A percentile compares a stretch with the other conserved stretches of the same genome.
Evolutionary conservation across 331 rosid species (phyloP).

Genomic region (Arachis monticola): DNA sequence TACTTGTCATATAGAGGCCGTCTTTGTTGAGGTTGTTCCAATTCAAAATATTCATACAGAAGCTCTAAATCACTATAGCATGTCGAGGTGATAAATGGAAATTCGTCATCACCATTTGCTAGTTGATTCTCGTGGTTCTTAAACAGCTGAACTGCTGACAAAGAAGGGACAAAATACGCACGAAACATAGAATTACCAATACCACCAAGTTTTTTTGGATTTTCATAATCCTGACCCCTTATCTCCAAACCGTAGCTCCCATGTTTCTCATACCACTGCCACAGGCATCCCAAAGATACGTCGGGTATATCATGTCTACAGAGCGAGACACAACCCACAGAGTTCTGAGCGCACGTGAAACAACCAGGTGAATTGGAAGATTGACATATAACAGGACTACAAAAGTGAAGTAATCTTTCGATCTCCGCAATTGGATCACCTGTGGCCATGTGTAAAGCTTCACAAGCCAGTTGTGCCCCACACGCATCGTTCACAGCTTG

Average conservation of each 20-base stretch:
- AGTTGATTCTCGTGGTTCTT: slow-evolving; percentile 37
- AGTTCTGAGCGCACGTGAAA: slow-evolving; percentile 49
- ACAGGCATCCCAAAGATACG: slow-evolving; percentile 61
- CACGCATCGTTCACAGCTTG: slow-evolving; percentile 59
- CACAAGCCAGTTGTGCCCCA: slow-evolving; percentile 66
- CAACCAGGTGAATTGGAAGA: slow-evolving; percentile 45
- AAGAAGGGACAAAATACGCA: slow-evolving; percentile 80
- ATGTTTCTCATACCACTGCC: slow-evolving; percentile 91
- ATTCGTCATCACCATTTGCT: slow-evolving; percentile 23
- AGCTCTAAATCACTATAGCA: slow-evolving; percentile 59
- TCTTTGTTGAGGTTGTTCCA: slow-evolving; percentile 79
- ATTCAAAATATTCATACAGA: slow-evolving; percentile 86
- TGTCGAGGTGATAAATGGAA: slow-evolving; percentile 35
- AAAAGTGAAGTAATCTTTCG: slow-evolving; percentile 68
- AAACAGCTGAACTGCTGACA: slow-evolving; percentile 82
- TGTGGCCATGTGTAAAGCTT: slow-evolving; percentile 56
- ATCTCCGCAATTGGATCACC: slow-evolving; percentile 76
- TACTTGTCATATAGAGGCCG: slow-evolving; percentile 73
- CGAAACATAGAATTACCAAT: slow-evolving; percentile 46
- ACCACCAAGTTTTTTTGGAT: slow-evolving; percentile 47
- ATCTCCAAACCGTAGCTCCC: slow-evolving; percentile 86
- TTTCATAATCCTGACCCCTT: slow-evolving; percentile 58
- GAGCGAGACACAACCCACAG: slow-evolving; percentile 42
- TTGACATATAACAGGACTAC: slow-evolving; percentile 65
- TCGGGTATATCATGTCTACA: slow-evolving; percentile 67